A percentile compares a stretch with the other conserved stretches of the same genome.
These are phyloP conservation scores for Silene uniflora DNA, from an alignment of 148 eudicot species.

Conservation along the genomic window DNA sequence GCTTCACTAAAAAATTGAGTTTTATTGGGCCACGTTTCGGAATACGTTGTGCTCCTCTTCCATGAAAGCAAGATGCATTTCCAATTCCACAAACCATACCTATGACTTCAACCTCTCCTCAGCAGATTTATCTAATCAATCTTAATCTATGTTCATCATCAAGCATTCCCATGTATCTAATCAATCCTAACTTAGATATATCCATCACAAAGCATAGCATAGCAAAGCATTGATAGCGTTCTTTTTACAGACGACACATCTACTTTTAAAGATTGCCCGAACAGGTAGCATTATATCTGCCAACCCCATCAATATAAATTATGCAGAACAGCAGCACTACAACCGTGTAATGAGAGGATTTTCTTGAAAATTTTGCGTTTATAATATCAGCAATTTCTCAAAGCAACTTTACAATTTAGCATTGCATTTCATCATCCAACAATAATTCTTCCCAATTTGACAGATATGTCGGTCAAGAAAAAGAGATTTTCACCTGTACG, in stretches of 20 bases:
- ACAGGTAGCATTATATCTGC: background rate
- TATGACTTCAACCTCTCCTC: no score
- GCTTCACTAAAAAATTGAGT: no score
- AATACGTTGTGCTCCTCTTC: no score
- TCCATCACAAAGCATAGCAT: background rate
- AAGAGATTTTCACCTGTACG: slow-evolving; percentile 46
- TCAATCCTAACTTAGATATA: no score
- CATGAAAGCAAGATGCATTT: no score
- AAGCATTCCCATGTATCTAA: no score
- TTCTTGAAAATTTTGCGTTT: background rate
- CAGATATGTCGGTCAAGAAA: background rate
- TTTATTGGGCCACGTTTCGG: no score
- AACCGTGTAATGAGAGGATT: background rate
- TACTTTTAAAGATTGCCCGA: background rate
- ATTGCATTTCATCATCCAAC: background rate
- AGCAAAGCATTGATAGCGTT: background rate
- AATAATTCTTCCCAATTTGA: background rate
- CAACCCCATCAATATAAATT: background rate
- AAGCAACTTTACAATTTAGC: background rate
- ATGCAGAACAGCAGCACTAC: background rate
- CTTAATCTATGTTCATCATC: no score
- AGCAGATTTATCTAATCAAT: no score
- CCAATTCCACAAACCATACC: no score
- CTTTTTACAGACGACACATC: background rate
- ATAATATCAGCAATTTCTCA: background rate